A percentile compares a stretch with the other conserved stretches of the same genome.
phyloP scores from a whole-genome alignment of 371 early-diverging fungal species.

The Cokeromyces recurvatus region DNA sequence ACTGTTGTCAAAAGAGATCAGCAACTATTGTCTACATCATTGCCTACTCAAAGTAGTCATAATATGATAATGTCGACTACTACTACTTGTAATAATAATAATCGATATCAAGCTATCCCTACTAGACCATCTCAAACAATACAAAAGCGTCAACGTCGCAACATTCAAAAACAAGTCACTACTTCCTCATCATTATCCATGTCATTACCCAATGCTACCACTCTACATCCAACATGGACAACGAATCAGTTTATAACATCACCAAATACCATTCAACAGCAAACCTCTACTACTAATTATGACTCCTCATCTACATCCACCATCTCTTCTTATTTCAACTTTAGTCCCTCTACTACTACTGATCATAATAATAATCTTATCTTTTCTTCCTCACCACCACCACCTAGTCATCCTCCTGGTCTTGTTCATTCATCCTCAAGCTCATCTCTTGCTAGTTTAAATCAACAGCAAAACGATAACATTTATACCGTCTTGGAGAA shows the following conservation, averaged over 20 bases:
- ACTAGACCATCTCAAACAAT: conserved; percentile 7
- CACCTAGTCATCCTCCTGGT: conserved; percentile 4
- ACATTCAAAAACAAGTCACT: neutral
- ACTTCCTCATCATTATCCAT: neutral
- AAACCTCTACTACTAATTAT: too few relatives aligned
- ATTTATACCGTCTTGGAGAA: conserved; percentile 19
- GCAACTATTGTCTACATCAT: neutral
- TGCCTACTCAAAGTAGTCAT: too few relatives aligned
- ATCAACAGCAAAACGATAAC: conserved; percentile 3
- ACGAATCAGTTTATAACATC: neutral
- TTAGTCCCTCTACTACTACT: neutral
- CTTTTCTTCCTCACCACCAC: conserved; percentile 1
- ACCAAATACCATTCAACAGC: too few relatives aligned
- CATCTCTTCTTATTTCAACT: neutral
- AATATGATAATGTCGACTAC: too few relatives aligned
- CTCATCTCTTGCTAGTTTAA: conserved; percentile 10
- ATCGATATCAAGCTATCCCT: conserved; percentile 6
- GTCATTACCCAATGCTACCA: neutral
- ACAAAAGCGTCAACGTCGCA: conserved; percentile 11
- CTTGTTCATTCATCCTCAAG: conserved; percentile 14
- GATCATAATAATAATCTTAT: too few relatives aligned
- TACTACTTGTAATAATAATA: too few relatives aligned
- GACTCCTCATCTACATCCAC: conserved; percentile 2
- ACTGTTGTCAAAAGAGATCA: neutral
- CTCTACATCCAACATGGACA: too few relatives aligned